Conservation (phyloP, 2,329 filamentous ascomycete species). For the Chalaropsis ovoidea region DNA sequence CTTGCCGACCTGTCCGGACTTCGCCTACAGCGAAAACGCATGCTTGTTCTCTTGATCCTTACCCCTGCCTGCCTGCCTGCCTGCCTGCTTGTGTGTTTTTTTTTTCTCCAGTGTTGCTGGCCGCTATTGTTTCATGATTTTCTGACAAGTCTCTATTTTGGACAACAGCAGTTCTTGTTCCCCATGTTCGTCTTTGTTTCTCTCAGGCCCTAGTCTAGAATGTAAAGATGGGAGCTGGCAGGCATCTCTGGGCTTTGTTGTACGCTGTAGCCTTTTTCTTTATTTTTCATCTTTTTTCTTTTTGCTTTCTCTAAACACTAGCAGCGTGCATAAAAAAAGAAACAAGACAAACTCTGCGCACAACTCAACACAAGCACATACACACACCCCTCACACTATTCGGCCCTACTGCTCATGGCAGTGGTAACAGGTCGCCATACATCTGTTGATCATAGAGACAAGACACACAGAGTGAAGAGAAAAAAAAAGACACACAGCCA, state of each 20-base stretch:
- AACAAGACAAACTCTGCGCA: not conserved
- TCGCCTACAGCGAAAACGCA: constrained; percentile 14
- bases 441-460: not conserved
- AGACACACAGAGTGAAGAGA: not conserved
- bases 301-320: not conserved
- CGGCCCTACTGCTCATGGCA: not conserved
- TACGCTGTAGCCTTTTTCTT: not conserved
- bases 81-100: too few species aligned
- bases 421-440: not conserved
- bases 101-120: constrained; percentile 9
- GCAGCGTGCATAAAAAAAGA: not conserved
- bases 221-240: too few species aligned
- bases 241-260: too few species aligned
- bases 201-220: not conserved
- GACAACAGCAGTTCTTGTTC: not conserved
- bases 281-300: not conserved
- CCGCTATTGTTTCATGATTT: constrained; percentile 13
- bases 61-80: not conserved
- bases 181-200: not conserved
- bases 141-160: constrained; percentile 11
- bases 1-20: constrained; percentile 15
- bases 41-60: constrained; percentile 9
- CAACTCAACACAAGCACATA: not conserved
- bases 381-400: not conserved
- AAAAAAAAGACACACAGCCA: not conserved